phyloP scores from a whole-genome alignment of 1,284 basidiomycete genomes.

The Sporisorium scitamineum region DNA sequence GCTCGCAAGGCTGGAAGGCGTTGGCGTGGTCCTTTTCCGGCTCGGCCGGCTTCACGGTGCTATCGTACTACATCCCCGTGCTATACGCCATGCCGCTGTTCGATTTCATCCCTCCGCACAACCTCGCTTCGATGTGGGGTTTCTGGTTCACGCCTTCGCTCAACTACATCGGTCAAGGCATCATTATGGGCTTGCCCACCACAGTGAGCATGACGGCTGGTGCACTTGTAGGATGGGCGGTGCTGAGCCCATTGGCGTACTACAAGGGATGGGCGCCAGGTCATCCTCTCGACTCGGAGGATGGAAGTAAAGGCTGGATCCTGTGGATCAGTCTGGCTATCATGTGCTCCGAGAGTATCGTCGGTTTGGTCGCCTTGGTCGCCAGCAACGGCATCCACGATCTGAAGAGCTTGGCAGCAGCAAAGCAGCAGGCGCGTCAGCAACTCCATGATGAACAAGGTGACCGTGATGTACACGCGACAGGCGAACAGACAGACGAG shows the following conservation, averaged over 20 bases:
- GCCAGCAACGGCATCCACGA: slow-evolving; percentile 38
- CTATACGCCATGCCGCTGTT: slow-evolving; percentile 92
- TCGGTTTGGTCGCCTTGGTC: slow-evolving; percentile 69
- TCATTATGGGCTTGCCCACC: slow-evolving; percentile 97
- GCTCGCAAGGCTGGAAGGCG: slow-evolving; percentile 39
- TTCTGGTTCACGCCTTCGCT: slow-evolving; percentile 95
- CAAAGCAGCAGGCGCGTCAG: slow-evolving; percentile 21
- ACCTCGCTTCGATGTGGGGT: slow-evolving; percentile 85
- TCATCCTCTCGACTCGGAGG: slow-evolving; percentile 46
- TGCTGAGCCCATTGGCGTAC: slow-evolving; percentile 88
- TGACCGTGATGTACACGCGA: slow-evolving; percentile 54
- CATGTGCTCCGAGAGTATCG: slow-evolving; percentile 88
- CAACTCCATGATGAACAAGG: slow-evolving; percentile 55
- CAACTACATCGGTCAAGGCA: slow-evolving; percentile 76
- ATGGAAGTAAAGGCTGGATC: slow-evolving; percentile 64
- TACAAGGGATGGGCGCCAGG: slow-evolving; percentile 66
- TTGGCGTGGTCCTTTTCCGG: slow-evolving; percentile 65
- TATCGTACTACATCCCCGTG: slow-evolving; percentile 85
- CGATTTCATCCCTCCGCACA: slow-evolving; percentile 75
- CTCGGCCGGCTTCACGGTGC: slow-evolving; percentile 59
- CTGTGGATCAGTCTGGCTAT: slow-evolving; percentile 94
- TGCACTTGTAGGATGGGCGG: slow-evolving; percentile 94
- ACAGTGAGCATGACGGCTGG: slow-evolving; percentile 93
- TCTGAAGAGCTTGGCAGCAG: slow-evolving; percentile 25
- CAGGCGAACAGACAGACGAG: slow-evolving; percentile 72